Percentiles rank a stretch among this genome's conserved stretches.
Evolutionary conservation across 192 early-diverging fungal species (phyloP).

Genomic region (Backusella sp.): DNA sequence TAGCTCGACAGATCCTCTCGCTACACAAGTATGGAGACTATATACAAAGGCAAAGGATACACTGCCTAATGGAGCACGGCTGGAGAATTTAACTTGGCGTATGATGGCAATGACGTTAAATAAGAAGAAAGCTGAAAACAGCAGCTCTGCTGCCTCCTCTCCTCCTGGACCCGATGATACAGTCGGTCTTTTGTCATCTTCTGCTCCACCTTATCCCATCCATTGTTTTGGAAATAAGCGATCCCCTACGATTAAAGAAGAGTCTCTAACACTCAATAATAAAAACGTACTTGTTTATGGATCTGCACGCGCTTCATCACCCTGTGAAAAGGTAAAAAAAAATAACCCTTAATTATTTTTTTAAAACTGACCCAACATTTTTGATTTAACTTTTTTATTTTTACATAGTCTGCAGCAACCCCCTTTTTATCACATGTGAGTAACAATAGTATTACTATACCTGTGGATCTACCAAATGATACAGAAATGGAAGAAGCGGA

Average conservation of each 20-base stretch:
- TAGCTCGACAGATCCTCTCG: conserved; percentile 49
- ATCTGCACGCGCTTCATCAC: conserved; percentile 24
- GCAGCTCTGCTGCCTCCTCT: conserved; percentile 14
- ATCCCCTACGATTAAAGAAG: neutral
- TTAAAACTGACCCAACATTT: neutral
- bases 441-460: conserved; percentile 18
- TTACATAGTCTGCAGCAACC: neutral
- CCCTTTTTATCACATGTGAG: conserved; percentile 17
- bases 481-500: neutral
- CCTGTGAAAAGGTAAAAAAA: neutral
- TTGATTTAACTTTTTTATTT: conserved; percentile 10
- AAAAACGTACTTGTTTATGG: conserved; percentile 26
- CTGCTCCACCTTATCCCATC: conserved; percentile 35
- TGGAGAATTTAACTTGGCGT: conserved; percentile 86
- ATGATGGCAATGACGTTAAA: conserved; percentile 72
- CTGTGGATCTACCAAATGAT: conserved; percentile 16
- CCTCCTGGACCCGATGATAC: conserved; percentile 30
- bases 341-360: neutral
- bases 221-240: conserved; percentile 11
- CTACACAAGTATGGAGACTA: conserved; percentile 69
- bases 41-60: conserved; percentile 83
- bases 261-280: neutral
- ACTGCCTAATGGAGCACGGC: conserved; percentile 71
- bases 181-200: conserved; percentile 28
- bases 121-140: conserved; percentile 27